Evolutionary conservation across 495 filamentous ascomycete species (phyloP).

Genomic region (Zalerion maritima): DNA sequence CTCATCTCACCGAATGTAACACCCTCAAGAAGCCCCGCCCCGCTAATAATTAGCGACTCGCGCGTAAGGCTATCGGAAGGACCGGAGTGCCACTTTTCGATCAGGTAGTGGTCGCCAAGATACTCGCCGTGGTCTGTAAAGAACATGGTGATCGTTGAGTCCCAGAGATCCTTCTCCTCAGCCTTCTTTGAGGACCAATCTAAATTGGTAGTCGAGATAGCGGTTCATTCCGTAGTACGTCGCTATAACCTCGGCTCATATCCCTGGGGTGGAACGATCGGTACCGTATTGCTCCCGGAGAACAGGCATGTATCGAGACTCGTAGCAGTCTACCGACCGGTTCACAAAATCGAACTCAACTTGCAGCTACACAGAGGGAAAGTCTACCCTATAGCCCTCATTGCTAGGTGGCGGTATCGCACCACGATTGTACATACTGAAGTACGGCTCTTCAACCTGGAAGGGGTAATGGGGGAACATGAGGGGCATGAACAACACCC

Average conservation of each 20-base stretch:
- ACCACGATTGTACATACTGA: constrained; percentile 12
- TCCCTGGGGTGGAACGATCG: constrained; percentile 11
- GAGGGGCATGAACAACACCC: constrained; percentile 16
- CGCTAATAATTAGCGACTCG: constrained; percentile 17
- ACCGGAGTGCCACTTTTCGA: constrained; percentile 19
- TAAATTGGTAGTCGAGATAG: constrained; percentile 14
- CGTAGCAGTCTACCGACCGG: constrained; percentile 14
- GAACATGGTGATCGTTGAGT: constrained; percentile 14
- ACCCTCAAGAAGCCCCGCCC: constrained; percentile 14
- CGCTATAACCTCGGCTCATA: constrained; percentile 13
- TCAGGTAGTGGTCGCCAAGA: constrained; percentile 15
- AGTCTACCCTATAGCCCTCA: constrained; percentile 7
- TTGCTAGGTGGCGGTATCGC: constrained; percentile 7
- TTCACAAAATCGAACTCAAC: too few relatives aligned
- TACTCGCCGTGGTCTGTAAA: constrained; percentile 17
- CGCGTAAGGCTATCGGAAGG: constrained; percentile 14
- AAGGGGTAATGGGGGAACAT: constrained; percentile 18
- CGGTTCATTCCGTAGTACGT: constrained; percentile 19
- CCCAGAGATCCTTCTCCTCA: constrained; percentile 8
- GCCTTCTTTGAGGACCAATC: constrained; percentile 7
- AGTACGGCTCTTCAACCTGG: constrained; percentile 18
- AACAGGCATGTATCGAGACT: constrained; percentile 12
- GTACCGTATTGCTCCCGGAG: constrained; percentile 14
- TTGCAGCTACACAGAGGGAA: too few relatives aligned
- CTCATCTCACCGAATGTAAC: constrained; percentile 11